Evolutionary conservation across 345 rosid species (phyloP), one percentile per base, ranked within the genome.

Genomic region (Arabidopsis suecica): DNA sequence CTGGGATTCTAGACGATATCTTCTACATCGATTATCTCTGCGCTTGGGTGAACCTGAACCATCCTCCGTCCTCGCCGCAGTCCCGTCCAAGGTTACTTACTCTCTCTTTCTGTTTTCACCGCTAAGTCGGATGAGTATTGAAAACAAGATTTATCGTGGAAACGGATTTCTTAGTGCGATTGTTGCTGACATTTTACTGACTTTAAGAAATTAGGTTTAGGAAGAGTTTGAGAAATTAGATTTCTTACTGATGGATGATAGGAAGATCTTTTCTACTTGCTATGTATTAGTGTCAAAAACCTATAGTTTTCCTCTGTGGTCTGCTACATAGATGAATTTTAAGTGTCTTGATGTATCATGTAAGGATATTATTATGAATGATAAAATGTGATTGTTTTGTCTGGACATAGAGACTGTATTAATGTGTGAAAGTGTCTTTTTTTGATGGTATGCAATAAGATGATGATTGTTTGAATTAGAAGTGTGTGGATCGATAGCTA

Each of bases 31-130:
- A 54, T 81, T 95, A 69, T 86, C 97, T 56, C 73, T 95, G 13
- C 89, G 91, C 49, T 81, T 92, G 58, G 98, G 98, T 64, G 99
- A 92, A 58, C 98, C 98, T 13, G 90, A 89, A 57, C 93, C 94
- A 28, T 68, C 88, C 32, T 82, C 89, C 51, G 79, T 95, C 75
- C 82, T 92, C 77, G 96, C 94, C 44, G 91, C 96, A 44, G 73
- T 80, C 69, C 89, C 91, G 25, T 90, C 95, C 36, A 96, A 90
- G 93, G 97, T 95, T 41, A 11, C 12, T 48, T 48, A 7, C 42
- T 54, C 20, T 23, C 41, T 61, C 12, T 37, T 3, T 32, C 18
- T 32, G 8, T 69, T 12, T 33, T 71, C 47, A n/a, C 6, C 5
- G 10, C 18, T 69, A 4, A 34, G 3, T 49, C 9, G 8, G 37